Evolutionary conservation across 192 early-diverging fungal genomes (phyloP), one percentile per base, ranked within the genome.

Genomic region (Mortierella antarctica): DNA sequence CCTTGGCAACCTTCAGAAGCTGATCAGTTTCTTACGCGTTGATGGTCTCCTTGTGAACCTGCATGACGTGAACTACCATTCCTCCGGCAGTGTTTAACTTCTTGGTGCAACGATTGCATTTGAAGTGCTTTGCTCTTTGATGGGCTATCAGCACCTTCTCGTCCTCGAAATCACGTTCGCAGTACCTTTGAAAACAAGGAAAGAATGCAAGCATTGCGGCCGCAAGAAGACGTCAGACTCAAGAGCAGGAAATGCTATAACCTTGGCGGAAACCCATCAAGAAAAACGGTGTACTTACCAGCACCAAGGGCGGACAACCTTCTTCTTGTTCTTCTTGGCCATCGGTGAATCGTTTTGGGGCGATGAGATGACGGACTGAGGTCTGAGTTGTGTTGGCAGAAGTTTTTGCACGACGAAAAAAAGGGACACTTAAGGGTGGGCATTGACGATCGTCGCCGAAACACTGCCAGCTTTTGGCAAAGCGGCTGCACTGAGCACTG

Each of bases 61-160:
- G 96, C 65, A 89, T 84, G 40, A 93, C 89, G 74, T 99, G 97
- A 39, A 97, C 91, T 2, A 88, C 91, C 90, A 99, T 92, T 55
- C 97, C 97, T 67, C 92, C 90, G 1, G 94, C 96, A 2, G 96
- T 96, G 74, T 92, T 95, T 45, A 96, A 88, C 61, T 93, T 92
- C 81, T 95, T 96, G 71, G 83, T 77, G 83, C 97, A 99, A 13
- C 89, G 83, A 60, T 83, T 82, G 75, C 97, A 99, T 72, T 97
- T 96, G 87, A 97, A 97, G 74, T 99, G 97, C 82, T 94, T 95
- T 44, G 94, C 93, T 82, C 90, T 91, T 79, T 98, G 97, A 83
- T 99, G 97, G 65, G 95, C 89, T 42, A 99, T 89, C 56, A 99
- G 86, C 9, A 96, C 92, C 71, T 95, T 96, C 66, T 97, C 96